Evolutionary conservation across 2,329 filamentous ascomycete genomes (phyloP), one percentile per base, ranked within the genome.

Genomic region (Ophiosphaerella narmari): DNA sequence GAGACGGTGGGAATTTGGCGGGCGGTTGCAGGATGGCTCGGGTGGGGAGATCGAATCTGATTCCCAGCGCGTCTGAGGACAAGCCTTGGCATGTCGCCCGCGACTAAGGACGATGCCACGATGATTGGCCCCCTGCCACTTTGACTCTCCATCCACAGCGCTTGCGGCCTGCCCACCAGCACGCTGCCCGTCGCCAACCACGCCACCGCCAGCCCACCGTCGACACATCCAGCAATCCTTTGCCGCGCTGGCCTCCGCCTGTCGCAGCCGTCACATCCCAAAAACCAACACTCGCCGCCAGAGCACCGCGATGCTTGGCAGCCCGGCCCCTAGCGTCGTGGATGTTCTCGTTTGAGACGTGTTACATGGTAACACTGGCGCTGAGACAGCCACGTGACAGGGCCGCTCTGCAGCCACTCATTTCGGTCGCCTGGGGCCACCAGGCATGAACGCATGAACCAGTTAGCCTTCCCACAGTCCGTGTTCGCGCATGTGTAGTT

Each of bases 11-110:
- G 58, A 58, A 63, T 65, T 62, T 67, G 67, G 66, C 59, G 60
- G 67, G 68, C 67, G 68, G 67, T 58, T 71, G 67, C 65, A 67
- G 62, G 57, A 63, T 60, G 61, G 62, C 60, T 53, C 59, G 54
- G 66, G 69, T 71, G 69, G 69, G 66, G 67, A 70, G 62, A 61
- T 53, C 59, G 58, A 67, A 58, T 70, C 68, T 72, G 68, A 71
- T 62, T 64, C 64, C 53, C 66, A 62, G 57, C 65, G 61, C 59
- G 70, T 71, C 64, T 68, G 55, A 70, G 64, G 56, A 62, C 61
- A 56, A 51, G 57, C 36, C 65, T 71, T 71, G 67, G 67, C 67
- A 49, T 51, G 49, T 55, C 5, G 26, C 52, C 53, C 45, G 62
- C 60, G 60, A 57, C 43, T 46, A 39, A 24, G 36, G 26, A 21